A percentile compares a stretch with the other conserved stretches of the same genome.
Conservation (phyloP, 1,284 basidiomycete species). For the Ustilago sp. region DNA sequence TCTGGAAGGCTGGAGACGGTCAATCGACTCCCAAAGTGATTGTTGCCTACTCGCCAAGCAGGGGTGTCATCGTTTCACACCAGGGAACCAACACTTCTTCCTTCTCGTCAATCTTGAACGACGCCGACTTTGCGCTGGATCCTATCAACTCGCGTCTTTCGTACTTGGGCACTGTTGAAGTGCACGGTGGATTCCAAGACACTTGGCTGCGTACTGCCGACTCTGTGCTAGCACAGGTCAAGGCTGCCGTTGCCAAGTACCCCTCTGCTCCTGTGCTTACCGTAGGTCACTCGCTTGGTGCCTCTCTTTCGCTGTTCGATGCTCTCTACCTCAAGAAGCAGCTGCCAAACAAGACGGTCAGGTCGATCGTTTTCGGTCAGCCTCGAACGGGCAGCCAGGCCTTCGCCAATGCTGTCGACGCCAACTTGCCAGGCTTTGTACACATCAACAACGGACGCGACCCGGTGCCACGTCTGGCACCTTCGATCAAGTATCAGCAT, state of each 20-base stretch:
- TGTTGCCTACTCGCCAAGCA: slow-evolving; percentile 52
- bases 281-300: slow-evolving; percentile 63
- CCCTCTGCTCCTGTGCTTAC: slow-evolving; percentile 46
- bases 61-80: slow-evolving; percentile 56
- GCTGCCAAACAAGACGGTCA: slow-evolving; percentile 32
- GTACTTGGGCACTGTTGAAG: slow-evolving; percentile 40
- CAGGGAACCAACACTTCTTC: slow-evolving; percentile 59
- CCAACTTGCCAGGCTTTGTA: slow-evolving; percentile 45
- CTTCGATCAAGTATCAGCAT: slow-evolving; percentile 53
- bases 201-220: slow-evolving; percentile 54
- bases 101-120: slow-evolving; percentile 49
- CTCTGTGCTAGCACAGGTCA: slow-evolving; percentile 43
- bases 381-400: slow-evolving; percentile 55
- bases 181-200: slow-evolving; percentile 62
- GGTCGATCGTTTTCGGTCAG: slow-evolving; percentile 55
- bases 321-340: slow-evolving; percentile 52
- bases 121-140: slow-evolving; percentile 43
- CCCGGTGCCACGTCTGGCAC: slow-evolving; percentile 54
- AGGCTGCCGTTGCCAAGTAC: slow-evolving; percentile 42
- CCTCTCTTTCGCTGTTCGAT: slow-evolving; percentile 54
- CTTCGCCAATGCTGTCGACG: slow-evolving; percentile 55
- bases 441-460: slow-evolving; percentile 58
- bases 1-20: slow-evolving; percentile 57
- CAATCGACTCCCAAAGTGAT: slow-evolving; percentile 41
- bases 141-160: slow-evolving; percentile 42